Evolutionary conservation across 768 basidiomycete species (phyloP).

Genomic region (Pleurotus citrinopileatus): DNA sequence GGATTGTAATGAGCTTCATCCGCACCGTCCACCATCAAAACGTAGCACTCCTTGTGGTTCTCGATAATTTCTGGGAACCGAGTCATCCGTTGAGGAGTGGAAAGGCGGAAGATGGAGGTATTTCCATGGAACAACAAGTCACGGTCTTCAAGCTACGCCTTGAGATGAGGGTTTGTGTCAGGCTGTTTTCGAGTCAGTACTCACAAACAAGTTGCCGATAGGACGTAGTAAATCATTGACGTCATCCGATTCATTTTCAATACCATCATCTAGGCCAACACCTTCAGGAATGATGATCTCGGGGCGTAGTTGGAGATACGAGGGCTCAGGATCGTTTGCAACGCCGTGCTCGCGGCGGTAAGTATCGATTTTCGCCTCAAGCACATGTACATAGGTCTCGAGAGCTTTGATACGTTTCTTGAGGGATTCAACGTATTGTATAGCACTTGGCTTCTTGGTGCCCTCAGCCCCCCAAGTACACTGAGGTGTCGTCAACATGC

Average conservation of each 20-base stretch:
- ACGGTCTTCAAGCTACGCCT: constrained; percentile 36
- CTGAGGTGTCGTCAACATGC: constrained; percentile 19
- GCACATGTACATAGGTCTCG: constrained; percentile 34
- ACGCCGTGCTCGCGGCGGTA: constrained; percentile 36
- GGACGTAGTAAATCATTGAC: constrained; percentile 31
- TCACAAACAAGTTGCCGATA: constrained; percentile 35
- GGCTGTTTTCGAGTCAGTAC: constrained; percentile 9
- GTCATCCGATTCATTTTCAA: constrained; percentile 19
- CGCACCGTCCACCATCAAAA: constrained; percentile 38
- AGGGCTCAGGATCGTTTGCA: constrained; percentile 20
- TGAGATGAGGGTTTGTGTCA: background rate
- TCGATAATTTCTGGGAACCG: constrained; percentile 37
- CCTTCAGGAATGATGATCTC: constrained; percentile 21
- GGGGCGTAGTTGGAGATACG: constrained; percentile 30
- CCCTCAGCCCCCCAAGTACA: constrained; percentile 43
- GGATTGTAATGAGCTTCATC: constrained; percentile 38
- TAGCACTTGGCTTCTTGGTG: constrained; percentile 38
- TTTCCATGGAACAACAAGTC: constrained; percentile 38
- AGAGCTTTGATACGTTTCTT: constrained; percentile 37
- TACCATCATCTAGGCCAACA: constrained; percentile 17
- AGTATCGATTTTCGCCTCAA: constrained; percentile 41
- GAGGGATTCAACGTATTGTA: constrained; percentile 44
- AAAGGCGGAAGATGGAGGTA: constrained; percentile 41
- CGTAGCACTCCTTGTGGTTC: constrained; percentile 35
- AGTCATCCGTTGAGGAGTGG: constrained; percentile 23